Evolutionary conservation across 352 stramenopile species (phyloP).

Genomic region (Phytophthora tentaculata): DNA sequence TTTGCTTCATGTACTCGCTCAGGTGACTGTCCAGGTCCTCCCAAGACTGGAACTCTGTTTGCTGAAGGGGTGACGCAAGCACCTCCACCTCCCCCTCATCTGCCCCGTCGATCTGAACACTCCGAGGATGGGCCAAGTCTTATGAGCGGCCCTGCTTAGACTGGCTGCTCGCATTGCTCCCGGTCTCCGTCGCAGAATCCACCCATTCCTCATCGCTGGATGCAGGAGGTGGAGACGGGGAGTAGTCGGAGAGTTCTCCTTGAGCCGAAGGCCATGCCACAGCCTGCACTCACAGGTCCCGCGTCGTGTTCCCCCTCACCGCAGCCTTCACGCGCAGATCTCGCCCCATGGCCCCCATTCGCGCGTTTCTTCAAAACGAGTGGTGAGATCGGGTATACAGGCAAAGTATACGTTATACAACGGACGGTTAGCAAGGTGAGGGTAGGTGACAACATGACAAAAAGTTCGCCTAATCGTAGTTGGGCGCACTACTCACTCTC

Average conservation of each 20-base stretch:
- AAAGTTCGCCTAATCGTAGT: neutral
- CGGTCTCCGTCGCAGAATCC: neutral
- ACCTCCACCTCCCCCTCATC: neutral
- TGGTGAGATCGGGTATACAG: neutral
- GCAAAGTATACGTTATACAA: neutral
- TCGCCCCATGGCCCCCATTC: neutral
- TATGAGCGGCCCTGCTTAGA: neutral
- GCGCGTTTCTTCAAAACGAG: neutral
- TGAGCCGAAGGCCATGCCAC: neutral
- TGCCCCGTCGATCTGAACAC: neutral
- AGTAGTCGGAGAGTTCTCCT: neutral
- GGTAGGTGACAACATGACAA: neutral
- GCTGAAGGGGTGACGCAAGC: neutral
- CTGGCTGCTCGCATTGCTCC: neutral
- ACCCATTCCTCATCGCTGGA: conserved; percentile 2
- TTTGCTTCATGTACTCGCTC: neutral
- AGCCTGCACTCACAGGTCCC: neutral
- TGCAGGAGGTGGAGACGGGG: neutral
- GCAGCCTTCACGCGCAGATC: neutral
- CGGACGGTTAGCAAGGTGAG: neutral
- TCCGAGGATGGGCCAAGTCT: neutral
- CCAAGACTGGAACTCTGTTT: conserved; percentile 8
- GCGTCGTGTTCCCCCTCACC: neutral
- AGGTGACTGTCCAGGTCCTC: conserved; percentile 1
- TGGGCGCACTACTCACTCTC: neutral